Conservation (phyloP, 1,284 basidiomycete species). For the Tetrapyrgos nigripes region DNA sequence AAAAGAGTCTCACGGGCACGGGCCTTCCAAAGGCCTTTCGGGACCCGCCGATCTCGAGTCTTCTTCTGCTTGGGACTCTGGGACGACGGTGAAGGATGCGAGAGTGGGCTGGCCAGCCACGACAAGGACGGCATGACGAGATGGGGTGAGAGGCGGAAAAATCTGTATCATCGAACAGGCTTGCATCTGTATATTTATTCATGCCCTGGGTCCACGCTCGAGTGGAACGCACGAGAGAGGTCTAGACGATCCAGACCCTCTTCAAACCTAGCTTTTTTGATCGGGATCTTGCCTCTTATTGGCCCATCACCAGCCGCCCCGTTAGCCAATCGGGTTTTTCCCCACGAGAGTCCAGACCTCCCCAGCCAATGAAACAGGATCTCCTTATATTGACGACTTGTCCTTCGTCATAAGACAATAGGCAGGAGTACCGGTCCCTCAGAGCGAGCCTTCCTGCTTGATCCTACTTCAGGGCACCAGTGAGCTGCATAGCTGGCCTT, state of each 20-base stretch:
- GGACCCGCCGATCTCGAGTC: constrained; percentile 18
- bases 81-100: background rate
- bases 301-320: background rate
- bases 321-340: background rate
- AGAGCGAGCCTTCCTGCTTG: too few species aligned
- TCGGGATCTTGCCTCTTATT: too few species aligned
- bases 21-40: constrained; percentile 58
- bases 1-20: constrained; percentile 47
- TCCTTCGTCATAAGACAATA: too few species aligned
- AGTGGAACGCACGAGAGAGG: background rate
- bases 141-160: background rate
- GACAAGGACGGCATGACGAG: background rate
- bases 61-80: background rate
- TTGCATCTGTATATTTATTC: background rate
- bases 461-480: too few species aligned
- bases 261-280: background rate
- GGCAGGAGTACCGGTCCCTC: too few species aligned
- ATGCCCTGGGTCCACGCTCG: background rate
- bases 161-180: background rate
- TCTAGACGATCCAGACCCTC: background rate
- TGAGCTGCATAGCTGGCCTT: too few species aligned
- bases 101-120: background rate
- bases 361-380: too few species aligned
- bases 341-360: too few species aligned
- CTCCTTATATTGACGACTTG: too few species aligned